A percentile compares a stretch with the other conserved stretches of the same genome.
These are phyloP conservation scores for Rhodomyrtus psidioides DNA, from an alignment of 441 rosid species.

Conservation along the genomic window DNA sequence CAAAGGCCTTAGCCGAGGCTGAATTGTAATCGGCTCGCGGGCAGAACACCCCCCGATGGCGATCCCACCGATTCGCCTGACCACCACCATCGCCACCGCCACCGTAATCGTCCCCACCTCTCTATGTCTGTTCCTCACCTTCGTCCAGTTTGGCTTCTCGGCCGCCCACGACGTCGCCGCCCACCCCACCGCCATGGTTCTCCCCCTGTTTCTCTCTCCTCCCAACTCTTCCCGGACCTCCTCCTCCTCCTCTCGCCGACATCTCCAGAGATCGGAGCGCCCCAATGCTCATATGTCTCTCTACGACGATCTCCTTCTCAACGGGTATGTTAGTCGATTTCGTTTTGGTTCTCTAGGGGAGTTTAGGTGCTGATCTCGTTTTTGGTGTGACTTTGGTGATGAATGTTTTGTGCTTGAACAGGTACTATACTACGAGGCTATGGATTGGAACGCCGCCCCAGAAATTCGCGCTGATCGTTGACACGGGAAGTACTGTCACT, in stretches of 20 bases:
- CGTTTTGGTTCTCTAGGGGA: not conserved
- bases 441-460: constrained; percentile 98
- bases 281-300: constrained; percentile 77
- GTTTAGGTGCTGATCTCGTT: not conserved
- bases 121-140: not conserved
- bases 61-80: not conserved
- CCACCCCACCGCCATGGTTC: constrained; percentile 35
- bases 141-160: constrained; percentile 3
- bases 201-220: constrained; percentile 56
- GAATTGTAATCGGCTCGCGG: not conserved
- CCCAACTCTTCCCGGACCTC: constrained; percentile 23
- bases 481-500: constrained; percentile 90
- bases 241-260: constrained; percentile 29
- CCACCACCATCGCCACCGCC: not conserved
- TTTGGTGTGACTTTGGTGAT: not conserved
- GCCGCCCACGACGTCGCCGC: constrained; percentile 13
- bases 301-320: constrained; percentile 84
- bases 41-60: constrained; percentile 15
- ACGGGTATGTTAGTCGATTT: constrained; percentile 38
- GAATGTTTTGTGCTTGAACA: constrained; percentile 1
- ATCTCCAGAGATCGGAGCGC: constrained; percentile 39
- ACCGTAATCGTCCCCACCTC: not conserved
- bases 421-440: constrained; percentile 82
- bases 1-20: no score
- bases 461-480: constrained; percentile 87